These are phyloP conservation scores for Camellia oleifera DNA, from an alignment of 179 eudicot genomes.

Conservation along the genomic window DNA sequence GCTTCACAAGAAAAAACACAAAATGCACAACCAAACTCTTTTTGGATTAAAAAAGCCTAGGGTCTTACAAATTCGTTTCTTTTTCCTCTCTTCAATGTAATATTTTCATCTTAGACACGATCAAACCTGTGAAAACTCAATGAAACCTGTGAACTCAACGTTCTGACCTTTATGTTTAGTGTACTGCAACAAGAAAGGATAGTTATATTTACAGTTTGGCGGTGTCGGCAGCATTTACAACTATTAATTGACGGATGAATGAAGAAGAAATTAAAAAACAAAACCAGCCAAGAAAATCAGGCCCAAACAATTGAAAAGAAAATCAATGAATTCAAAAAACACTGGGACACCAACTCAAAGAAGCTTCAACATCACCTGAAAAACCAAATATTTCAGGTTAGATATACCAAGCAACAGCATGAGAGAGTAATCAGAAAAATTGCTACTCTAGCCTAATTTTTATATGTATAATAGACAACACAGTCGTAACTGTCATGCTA, in stretches of 20 bases:
- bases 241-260: not conserved
- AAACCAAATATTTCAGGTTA: not conserved
- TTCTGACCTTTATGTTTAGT: constrained; percentile 17
- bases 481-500: not conserved
- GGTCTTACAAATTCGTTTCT: not conserved
- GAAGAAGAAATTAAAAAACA: not conserved
- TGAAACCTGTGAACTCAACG: constrained; percentile 10
- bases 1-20: not conserved
- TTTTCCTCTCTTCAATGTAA: not conserved
- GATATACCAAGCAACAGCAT: not conserved
- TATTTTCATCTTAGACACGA: no score
- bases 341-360: not conserved
- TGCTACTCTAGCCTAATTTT: not conserved
- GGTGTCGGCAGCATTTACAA: constrained; percentile 12
- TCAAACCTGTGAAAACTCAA: no score
- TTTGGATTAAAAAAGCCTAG: not conserved
- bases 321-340: constrained; percentile 12
- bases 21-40: not conserved
- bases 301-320: not conserved
- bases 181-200: constrained; percentile 25
- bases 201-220: constrained; percentile 29
- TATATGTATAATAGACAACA: not conserved
- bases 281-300: constrained; percentile 12
- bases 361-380: constrained; percentile 14
- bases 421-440: not conserved